A percentile compares a stretch with the other conserved stretches of the same genome.
These are phyloP conservation scores for Licmophora abbreviata DNA, from an alignment of 108 stramenopile genomes.

Conservation along the genomic window DNA sequence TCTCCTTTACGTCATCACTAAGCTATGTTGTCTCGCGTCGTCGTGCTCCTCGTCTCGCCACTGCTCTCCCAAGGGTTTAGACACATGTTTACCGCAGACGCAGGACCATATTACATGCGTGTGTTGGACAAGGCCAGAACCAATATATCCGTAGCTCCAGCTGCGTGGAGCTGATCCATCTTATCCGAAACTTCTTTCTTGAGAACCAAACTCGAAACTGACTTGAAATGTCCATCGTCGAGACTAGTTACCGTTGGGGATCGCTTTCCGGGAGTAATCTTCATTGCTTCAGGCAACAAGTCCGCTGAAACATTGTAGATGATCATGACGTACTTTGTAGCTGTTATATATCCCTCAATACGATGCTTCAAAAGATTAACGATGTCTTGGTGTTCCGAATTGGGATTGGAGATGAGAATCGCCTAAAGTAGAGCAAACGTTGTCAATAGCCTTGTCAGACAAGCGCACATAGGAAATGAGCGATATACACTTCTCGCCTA, in stretches of 20 bases:
- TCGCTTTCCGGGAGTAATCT: conserved; percentile 92
- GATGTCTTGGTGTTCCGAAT: conserved; percentile 73
- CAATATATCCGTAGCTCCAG: conserved; percentile 94
- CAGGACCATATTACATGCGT: conserved; percentile 90
- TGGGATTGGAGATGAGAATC: conserved; percentile 78
- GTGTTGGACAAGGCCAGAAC: conserved; percentile 83
- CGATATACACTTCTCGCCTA: no score
- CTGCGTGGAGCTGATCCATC: conserved; percentile 88
- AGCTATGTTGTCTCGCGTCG: no score
- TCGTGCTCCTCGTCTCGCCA: no score
- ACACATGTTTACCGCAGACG: no score
- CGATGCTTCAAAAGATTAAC: conserved; percentile 82
- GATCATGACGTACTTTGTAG: conserved; percentile 92
- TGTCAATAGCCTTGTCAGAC: no score
- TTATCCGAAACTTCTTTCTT: conserved; percentile 76
- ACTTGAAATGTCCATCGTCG: conserved; percentile 66
- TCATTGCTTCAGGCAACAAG: conserved; percentile 52
- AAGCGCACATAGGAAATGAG: no score
- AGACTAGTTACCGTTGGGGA: conserved; percentile 90
- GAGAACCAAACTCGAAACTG: conserved; percentile 80
- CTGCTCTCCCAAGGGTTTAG: no score
- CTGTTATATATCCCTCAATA: conserved; percentile 93
- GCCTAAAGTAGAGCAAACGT: no score
- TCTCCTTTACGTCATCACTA: no score
- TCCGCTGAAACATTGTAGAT: conserved; percentile 83